Conservation (phyloP, 2,329 filamentous ascomycete species). For the Knoxdaviesia capensis region DNA sequence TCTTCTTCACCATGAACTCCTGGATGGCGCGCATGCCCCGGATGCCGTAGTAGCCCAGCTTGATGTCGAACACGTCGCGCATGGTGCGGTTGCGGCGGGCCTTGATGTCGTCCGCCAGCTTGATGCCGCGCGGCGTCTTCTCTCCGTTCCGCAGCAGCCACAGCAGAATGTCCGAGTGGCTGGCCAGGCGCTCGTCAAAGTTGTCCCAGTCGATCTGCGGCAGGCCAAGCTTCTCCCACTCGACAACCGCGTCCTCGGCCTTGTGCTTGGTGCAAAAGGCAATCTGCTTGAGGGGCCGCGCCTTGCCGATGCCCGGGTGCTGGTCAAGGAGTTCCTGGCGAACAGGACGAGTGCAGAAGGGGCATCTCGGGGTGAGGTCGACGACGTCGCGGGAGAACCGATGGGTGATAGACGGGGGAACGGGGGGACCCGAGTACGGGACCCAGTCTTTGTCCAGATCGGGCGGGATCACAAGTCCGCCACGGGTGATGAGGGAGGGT, state of each 20-base stretch:
- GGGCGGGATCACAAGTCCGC: too few relatives aligned
- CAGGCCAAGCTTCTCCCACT: slow-evolving; percentile 35
- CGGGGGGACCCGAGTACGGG: too few relatives aligned
- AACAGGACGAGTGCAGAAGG: slow-evolving; percentile 45
- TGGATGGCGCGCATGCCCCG: slow-evolving; percentile 54
- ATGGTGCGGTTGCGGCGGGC: slow-evolving; percentile 39
- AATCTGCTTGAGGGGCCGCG: slow-evolving; percentile 35
- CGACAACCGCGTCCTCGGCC: slow-evolving; percentile 26
- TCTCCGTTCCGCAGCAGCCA: slow-evolving; percentile 34
- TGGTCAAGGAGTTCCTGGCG: slow-evolving; percentile 30
- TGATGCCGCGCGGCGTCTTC: slow-evolving; percentile 38
- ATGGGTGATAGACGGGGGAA: too few relatives aligned
- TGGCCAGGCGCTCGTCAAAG: slow-evolving; percentile 36
- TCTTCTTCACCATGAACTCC: slow-evolving; percentile 41
- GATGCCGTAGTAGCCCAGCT: slow-evolving; percentile 69
- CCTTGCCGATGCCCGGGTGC: slow-evolving; percentile 28
- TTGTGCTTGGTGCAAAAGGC: slow-evolving; percentile 46
- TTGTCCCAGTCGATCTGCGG: slow-evolving; percentile 49
- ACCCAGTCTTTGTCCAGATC: too few relatives aligned
- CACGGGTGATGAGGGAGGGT: too few relatives aligned
- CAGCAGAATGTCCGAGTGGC: slow-evolving; percentile 34
- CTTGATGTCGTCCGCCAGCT: slow-evolving; percentile 32
- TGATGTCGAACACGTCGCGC: slow-evolving; percentile 35
- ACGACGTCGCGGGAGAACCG: too few relatives aligned
- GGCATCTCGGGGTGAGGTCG: too few relatives aligned